Percentiles rank a stretch among this genome's conserved stretches.
Evolutionary conservation across 225 moss, liverwort and hornwort genomes (phyloP).

Genomic region (Marchantia polymorpha): DNA sequence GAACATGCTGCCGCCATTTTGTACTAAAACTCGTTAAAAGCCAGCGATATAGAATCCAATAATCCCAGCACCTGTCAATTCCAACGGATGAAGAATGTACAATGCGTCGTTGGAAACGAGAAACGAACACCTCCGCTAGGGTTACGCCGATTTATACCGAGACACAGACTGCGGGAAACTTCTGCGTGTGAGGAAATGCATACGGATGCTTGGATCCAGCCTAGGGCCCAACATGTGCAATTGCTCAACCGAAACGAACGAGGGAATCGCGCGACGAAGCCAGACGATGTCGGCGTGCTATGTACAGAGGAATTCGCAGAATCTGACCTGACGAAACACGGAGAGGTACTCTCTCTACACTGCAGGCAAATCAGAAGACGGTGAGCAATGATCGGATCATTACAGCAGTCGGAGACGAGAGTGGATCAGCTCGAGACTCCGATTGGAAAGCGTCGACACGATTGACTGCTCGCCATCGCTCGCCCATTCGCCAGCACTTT

Average conservation of each 20-base stretch:
- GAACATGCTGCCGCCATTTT: constrained; percentile 21
- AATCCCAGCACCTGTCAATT: neutral
- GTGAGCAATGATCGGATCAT: no score
- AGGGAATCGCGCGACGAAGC: no score
- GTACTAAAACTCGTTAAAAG: neutral
- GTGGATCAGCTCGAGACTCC: no score
- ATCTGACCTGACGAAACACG: no score
- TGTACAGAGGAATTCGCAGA: no score
- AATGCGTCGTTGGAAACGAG: no score
- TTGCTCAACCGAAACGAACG: neutral
- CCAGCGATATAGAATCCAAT: neutral
- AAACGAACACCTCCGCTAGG: neutral
- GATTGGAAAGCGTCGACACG: neutral
- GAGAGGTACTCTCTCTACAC: no score
- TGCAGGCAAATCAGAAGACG: no score
- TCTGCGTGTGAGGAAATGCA: neutral
- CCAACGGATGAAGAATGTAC: neutral
- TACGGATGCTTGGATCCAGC: neutral
- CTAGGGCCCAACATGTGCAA: neutral
- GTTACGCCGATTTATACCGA: neutral
- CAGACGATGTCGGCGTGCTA: no score
- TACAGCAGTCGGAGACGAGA: no score
- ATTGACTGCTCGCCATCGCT: neutral
- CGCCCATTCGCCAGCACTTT: neutral
- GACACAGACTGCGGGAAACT: neutral